Evolutionary conservation across 345 rosid genomes (phyloP).

Genomic region (Balakata baccata): DNA sequence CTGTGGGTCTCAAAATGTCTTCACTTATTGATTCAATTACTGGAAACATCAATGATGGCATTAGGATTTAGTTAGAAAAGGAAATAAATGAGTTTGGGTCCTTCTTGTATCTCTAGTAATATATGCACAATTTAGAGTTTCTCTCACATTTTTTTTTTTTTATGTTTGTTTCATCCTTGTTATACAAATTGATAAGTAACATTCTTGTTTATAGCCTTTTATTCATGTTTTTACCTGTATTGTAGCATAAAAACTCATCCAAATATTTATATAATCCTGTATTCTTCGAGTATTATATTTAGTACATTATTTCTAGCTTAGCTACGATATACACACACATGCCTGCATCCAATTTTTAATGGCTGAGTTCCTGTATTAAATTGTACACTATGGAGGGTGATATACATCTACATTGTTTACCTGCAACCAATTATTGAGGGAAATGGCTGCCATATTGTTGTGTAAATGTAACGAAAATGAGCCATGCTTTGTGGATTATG

Average conservation of each 20-base stretch:
- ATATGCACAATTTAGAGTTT: too few relatives aligned
- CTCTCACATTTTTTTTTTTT: too few relatives aligned
- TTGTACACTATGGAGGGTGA: background rate
- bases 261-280: background rate
- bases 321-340: background rate
- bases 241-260: background rate
- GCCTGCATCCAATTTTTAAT: background rate
- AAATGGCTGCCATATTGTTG: too few relatives aligned
- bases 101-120: too few relatives aligned
- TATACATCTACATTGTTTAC: too few relatives aligned
- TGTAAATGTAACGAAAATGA: background rate
- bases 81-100: background rate
- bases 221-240: too few relatives aligned
- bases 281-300: background rate
- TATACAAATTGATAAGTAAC: too few relatives aligned
- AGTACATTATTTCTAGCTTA: background rate
- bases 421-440: background rate
- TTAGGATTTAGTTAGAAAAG: background rate
- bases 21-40: too few relatives aligned
- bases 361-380: background rate
- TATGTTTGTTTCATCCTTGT: background rate
- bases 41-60: background rate
- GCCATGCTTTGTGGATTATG: background rate
- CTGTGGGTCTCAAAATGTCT: too few relatives aligned
- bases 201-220: too few relatives aligned